Conservation (phyloP, 108 stramenopile species). For the Skeletonema tropicum region DNA sequence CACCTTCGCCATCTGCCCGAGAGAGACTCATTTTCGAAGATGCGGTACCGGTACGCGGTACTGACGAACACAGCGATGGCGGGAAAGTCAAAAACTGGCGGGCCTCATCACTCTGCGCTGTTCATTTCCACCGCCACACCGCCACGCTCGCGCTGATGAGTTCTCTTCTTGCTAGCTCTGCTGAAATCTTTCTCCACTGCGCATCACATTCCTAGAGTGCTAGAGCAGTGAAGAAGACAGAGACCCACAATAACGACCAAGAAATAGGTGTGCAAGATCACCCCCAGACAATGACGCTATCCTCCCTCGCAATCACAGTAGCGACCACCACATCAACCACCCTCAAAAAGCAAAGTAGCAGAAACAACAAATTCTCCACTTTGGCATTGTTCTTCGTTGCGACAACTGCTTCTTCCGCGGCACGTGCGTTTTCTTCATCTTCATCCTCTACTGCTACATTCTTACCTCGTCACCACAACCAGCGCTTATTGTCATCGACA, state of each 20-base stretch:
- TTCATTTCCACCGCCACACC: too few species aligned
- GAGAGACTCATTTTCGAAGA: too few species aligned
- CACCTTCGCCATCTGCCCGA: too few species aligned
- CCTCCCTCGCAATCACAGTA: not conserved
- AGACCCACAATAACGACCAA: not conserved
- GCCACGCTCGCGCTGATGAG: too few species aligned
- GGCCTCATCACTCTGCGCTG: too few species aligned
- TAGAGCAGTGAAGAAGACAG: too few species aligned
- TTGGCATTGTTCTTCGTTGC: conserved; percentile 2
- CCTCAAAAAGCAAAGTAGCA: conserved; percentile 1
- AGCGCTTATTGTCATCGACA: not conserved
- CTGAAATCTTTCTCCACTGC: too few species aligned
- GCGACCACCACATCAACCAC: not conserved
- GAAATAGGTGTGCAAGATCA: not conserved
- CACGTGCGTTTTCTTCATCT: not conserved
- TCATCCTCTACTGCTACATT: not conserved
- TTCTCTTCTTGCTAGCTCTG: too few species aligned
- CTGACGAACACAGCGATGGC: too few species aligned
- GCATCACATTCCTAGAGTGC: not conserved
- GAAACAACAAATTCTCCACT: conserved; percentile 1
- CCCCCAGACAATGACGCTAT: not conserved
- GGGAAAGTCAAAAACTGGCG: too few species aligned
- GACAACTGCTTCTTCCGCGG: not conserved
- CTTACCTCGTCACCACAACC: not conserved
- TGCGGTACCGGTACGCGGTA: too few species aligned